These are phyloP conservation scores for Xylariaceae sp. DNA, from an alignment of 2,329 filamentous ascomycete genomes.

Conservation along the genomic window DNA sequence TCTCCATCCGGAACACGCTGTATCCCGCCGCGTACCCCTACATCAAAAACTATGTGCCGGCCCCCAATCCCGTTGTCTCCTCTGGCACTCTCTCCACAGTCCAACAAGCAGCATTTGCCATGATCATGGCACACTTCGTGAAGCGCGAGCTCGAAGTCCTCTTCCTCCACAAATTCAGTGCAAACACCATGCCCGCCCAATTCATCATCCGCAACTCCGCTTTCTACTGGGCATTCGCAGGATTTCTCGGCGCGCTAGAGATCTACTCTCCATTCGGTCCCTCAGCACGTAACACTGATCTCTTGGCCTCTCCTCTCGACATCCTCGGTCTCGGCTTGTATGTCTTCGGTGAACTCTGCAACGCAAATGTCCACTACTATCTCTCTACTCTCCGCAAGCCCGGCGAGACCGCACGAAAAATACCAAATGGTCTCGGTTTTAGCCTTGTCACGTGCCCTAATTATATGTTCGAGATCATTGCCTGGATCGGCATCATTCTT, in stretches of 20 bases:
- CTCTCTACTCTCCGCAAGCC: slow-evolving; percentile 73
- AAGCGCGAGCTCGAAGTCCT: slow-evolving; percentile 96
- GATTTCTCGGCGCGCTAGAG: slow-evolving; percentile 77
- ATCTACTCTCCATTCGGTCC: slow-evolving; percentile 75
- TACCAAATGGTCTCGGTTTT: slow-evolving; percentile 84
- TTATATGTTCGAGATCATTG: slow-evolving; percentile 88
- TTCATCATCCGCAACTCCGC: slow-evolving; percentile 95
- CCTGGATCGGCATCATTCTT: slow-evolving; percentile 81
- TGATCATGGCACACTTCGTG: slow-evolving; percentile 80
- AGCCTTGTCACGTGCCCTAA: slow-evolving; percentile 89
- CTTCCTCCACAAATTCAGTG: slow-evolving; percentile 92
- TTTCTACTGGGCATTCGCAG: slow-evolving; percentile 89
- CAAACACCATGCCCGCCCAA: slow-evolving; percentile 83
- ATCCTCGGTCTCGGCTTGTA: slow-evolving; percentile 71
- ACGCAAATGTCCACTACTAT: slow-evolving; percentile 76
- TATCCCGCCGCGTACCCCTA: slow-evolving; percentile 52
- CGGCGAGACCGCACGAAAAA: slow-evolving; percentile 82
- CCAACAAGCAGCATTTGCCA: slow-evolving; percentile 70
- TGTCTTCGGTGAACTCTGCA: slow-evolving; percentile 73
- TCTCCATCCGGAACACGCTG: slow-evolving; percentile 70
- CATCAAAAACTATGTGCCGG: slow-evolving; percentile 42
- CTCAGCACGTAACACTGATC: slow-evolving; percentile 53
- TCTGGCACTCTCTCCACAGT: slow-evolving; percentile 55
- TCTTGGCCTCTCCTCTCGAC: slow-evolving; percentile 45
- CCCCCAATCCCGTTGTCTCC: slow-evolving; percentile 31